Percentiles rank a stretch among this genome's conserved stretches.
Conservation (phyloP, 2,329 filamentous ascomycete species). For the Diaporthe sp. region DNA sequence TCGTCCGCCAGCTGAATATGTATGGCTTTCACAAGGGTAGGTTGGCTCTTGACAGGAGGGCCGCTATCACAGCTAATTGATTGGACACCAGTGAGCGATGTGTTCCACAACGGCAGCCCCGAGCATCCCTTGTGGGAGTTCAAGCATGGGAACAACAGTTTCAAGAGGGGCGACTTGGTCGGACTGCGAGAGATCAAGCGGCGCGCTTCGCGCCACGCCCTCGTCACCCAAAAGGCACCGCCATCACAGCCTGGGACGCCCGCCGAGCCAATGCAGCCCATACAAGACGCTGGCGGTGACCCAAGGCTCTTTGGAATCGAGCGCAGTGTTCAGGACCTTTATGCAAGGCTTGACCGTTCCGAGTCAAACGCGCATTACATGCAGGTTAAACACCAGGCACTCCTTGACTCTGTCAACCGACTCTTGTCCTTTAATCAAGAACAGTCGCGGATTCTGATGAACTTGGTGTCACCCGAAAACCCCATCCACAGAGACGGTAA, state of each 20-base stretch:
- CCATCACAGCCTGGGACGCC: conserved; percentile 87
- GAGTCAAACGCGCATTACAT: conserved; percentile 88
- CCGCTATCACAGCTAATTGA: conserved; percentile 47
- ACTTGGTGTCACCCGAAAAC: conserved; percentile 81
- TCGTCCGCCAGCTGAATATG: conserved; percentile 98
- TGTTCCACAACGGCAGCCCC: conserved; percentile 94
- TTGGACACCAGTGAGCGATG: conserved; percentile 83
- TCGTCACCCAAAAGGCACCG: conserved; percentile 88
- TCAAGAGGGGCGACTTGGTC: conserved; percentile 93
- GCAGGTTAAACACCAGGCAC: conserved; percentile 83
- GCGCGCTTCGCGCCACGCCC: conserved; percentile 89
- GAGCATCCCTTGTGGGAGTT: conserved; percentile 98
- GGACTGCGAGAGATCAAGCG: conserved; percentile 96
- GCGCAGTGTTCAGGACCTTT: conserved; percentile 85
- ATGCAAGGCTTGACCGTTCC: conserved; percentile 80
- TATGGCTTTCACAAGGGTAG: conserved; percentile 99
- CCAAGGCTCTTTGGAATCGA: conserved; percentile 82
- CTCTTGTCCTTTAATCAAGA: conserved; percentile 85
- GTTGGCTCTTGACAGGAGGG: conserved; percentile 40
- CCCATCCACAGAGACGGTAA: conserved; percentile 86
- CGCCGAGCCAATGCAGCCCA: conserved; percentile 80
- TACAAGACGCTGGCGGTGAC: conserved; percentile 79
- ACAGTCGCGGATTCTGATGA: conserved; percentile 80
- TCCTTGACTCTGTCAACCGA: conserved; percentile 84
- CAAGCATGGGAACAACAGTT: conserved; percentile 97